Percentiles rank a stretch among this genome's conserved stretches.
These are phyloP conservation scores for Kockovaella imperatae DNA, from an alignment of 768 basidiomycete species.

Conservation along the genomic window DNA sequence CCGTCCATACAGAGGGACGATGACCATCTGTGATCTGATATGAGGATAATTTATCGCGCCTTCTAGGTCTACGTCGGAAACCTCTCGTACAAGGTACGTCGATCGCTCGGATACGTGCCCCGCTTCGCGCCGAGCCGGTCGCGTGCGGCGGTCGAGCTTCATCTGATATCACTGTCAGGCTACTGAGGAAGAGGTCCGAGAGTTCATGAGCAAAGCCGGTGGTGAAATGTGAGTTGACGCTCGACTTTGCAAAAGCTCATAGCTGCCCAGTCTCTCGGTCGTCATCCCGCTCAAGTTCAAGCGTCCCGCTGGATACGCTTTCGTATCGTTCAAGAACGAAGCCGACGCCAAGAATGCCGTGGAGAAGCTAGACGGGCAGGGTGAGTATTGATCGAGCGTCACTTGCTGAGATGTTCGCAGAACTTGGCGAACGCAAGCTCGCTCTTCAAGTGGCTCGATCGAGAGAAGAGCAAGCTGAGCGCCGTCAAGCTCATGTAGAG, in stretches of 20 bases:
- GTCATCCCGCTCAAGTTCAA: slow-evolving; percentile 28
- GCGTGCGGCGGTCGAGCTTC: neutral
- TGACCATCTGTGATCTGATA: no score
- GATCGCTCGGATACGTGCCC: no score
- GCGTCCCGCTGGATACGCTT: slow-evolving; percentile 40
- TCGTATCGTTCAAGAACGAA: slow-evolving; percentile 32
- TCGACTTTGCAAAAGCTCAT: neutral
- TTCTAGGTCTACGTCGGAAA: slow-evolving; percentile 43
- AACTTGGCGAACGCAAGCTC: slow-evolving; percentile 45
- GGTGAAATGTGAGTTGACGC: slow-evolving; percentile 33
- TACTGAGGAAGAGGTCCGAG: slow-evolving; percentile 36
- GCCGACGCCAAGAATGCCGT: slow-evolving; percentile 37
- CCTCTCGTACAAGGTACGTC: slow-evolving; percentile 33
- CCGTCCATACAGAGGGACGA: no score
- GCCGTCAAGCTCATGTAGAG: slow-evolving; percentile 22
- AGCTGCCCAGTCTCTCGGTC: slow-evolving; percentile 14
- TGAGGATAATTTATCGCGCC: no score
- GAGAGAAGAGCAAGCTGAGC: slow-evolving; percentile 32
- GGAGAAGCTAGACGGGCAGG: slow-evolving; percentile 37
- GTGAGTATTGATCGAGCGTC: slow-evolving; percentile 16
- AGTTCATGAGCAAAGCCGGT: slow-evolving; percentile 29
- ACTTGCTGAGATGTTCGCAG: slow-evolving; percentile 12
- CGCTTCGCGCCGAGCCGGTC: neutral
- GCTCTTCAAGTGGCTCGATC: slow-evolving; percentile 26
- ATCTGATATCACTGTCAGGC: slow-evolving; percentile 8